A percentile compares a stretch with the other conserved stretches of the same genome.
Conservation (phyloP, 2,329 filamentous ascomycete species). For the Talaromyces sp. region DNA sequence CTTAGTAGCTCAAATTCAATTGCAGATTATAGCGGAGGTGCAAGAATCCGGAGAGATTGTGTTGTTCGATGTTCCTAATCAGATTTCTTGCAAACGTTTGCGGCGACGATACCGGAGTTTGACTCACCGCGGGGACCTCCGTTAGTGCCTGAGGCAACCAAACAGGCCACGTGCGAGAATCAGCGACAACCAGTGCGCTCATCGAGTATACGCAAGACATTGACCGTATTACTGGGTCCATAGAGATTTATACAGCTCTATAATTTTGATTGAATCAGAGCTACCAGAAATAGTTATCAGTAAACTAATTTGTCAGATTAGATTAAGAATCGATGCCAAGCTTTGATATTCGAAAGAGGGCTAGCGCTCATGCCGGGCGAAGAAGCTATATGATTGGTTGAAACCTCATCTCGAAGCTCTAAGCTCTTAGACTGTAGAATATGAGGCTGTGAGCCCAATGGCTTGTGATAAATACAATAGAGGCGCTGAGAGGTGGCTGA, state of each 20-base stretch:
- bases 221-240: neutral
- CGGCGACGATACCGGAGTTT: conserved; percentile 10
- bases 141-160: neutral
- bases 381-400: neutral
- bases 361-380: neutral
- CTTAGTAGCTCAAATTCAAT: neutral
- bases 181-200: conserved; percentile 28
- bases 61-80: neutral
- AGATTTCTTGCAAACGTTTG: conserved; percentile 1
- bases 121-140: conserved; percentile 6
- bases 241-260: too few relatives aligned
- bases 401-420: too few relatives aligned
- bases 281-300: too few relatives aligned
- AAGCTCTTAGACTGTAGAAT: too few relatives aligned
- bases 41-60: neutral
- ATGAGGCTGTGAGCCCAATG: too few relatives aligned
- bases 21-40: too few relatives aligned
- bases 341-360: neutral
- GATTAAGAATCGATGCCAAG: neutral
- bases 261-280: too few relatives aligned
- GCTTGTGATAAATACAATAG: too few relatives aligned
- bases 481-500: neutral
- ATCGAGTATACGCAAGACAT: conserved; percentile 35
- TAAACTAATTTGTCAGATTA: too few relatives aligned
- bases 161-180: neutral